Evolutionary conservation across 73 alveolate species (phyloP).

Genomic region (Blepharisma japonicum): DNA sequence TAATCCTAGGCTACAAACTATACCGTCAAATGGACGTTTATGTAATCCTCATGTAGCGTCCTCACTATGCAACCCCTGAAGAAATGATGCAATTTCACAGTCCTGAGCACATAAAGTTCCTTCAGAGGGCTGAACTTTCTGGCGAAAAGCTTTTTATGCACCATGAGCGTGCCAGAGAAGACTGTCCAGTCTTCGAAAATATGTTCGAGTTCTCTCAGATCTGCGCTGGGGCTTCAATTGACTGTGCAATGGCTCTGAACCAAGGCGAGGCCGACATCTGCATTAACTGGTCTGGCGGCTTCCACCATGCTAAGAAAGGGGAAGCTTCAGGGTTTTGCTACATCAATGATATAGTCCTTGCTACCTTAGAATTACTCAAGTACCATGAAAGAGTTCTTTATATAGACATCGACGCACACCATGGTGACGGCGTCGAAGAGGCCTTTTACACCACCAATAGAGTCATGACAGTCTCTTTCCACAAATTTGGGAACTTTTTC

Average conservation of each 20-base stretch:
- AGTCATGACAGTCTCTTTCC: constrained; percentile 94
- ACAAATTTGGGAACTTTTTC: constrained; percentile 96
- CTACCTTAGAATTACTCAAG: constrained; percentile 91
- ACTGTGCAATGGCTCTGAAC: constrained; percentile 83
- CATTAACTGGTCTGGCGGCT: constrained; percentile 97
- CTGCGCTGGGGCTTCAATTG: constrained; percentile 86
- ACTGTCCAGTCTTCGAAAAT: constrained; percentile 84
- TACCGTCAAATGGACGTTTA: constrained; percentile 64
- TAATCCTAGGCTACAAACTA: constrained; percentile 86
- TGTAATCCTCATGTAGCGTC: constrained; percentile 33
- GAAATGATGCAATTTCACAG: constrained; percentile 52
- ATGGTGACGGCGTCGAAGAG: constrained; percentile 99
- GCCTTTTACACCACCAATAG: constrained; percentile 94
- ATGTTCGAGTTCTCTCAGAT: constrained; percentile 80
- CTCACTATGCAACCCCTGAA: constrained; percentile 45
- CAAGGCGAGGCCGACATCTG: constrained; percentile 88
- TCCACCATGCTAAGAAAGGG: constrained; percentile 97
- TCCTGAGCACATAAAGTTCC: constrained; percentile 50
- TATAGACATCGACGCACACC: constrained; percentile 97
- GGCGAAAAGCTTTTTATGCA: constrained; percentile 36
- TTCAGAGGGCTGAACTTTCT: constrained; percentile 1
- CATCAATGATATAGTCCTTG: constrained; percentile 93
- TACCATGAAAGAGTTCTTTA: constrained; percentile 88
- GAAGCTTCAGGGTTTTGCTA: constrained; percentile 97
- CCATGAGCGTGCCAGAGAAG: constrained; percentile 40